Percentiles rank a stretch among this genome's conserved stretches.
These are phyloP conservation scores for Kazachstania kunashirensis DNA, from an alignment of 805 yeast species.

Conservation along the genomic window DNA sequence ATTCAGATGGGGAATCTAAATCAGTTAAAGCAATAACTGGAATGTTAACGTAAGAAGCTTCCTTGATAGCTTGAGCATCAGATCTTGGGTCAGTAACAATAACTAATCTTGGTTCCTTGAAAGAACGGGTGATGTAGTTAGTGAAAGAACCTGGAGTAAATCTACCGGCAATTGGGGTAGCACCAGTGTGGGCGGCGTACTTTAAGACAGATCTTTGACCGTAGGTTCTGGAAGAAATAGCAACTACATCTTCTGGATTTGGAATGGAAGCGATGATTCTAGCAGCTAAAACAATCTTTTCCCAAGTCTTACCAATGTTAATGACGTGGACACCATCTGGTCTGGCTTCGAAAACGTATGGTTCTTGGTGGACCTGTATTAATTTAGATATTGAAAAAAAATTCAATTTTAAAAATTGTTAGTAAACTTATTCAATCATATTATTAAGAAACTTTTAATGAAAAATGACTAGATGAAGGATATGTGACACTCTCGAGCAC, in stretches of 20 bases:
- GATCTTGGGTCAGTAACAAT: conserved; percentile 99
- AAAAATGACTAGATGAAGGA: too few species aligned
- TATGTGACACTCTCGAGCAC: too few species aligned
- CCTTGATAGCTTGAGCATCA: conserved; percentile 99
- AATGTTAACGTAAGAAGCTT: conserved; percentile 98
- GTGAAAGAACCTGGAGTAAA: conserved; percentile 99
- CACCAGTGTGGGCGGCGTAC: conserved; percentile 99
- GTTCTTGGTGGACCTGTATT: conserved; percentile 83
- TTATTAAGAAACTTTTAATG: too few species aligned
- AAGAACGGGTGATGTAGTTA: conserved; percentile 98
- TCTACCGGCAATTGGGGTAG: conserved; percentile 99
- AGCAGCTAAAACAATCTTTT: conserved; percentile 98
- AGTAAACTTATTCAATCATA: neutral
- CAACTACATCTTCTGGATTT: conserved; percentile 96
- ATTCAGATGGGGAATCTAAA: conserved; percentile 98
- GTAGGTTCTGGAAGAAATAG: conserved; percentile 97
- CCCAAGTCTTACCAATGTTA: conserved; percentile 99
- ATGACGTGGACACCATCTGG: conserved; percentile 99
- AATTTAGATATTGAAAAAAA: too few species aligned
- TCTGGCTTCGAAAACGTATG: conserved; percentile 96
- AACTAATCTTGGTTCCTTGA: conserved; percentile 99
- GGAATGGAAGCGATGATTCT: conserved; percentile 99
- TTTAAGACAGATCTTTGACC: conserved; percentile 99
- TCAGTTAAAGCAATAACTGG: conserved; percentile 99
- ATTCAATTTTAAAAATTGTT: too few species aligned